Percentiles rank a stretch among this genome's conserved stretches.
These are phyloP conservation scores for Trichosporon sp. DNA, from an alignment of 1,284 basidiomycete genomes.

Conservation along the genomic window DNA sequence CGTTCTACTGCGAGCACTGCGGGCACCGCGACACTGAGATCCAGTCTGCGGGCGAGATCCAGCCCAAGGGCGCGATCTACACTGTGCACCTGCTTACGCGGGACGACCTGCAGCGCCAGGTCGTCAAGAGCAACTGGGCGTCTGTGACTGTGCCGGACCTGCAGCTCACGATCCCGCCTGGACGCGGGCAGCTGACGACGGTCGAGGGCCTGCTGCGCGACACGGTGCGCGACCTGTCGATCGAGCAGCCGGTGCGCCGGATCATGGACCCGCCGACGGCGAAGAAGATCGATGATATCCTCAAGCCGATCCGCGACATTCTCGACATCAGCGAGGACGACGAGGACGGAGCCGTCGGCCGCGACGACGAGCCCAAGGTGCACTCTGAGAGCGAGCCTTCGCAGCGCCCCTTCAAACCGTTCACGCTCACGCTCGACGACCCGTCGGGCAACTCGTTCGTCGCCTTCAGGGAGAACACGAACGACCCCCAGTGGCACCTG, in stretches of 20 bases:
- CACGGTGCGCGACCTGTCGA: slow-evolving; percentile 71
- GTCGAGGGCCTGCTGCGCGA: slow-evolving; percentile 88
- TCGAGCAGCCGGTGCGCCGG: slow-evolving; percentile 79
- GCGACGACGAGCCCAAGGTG: slow-evolving; percentile 30
- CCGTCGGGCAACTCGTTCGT: slow-evolving; percentile 93
- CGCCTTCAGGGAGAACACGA: slow-evolving; percentile 71
- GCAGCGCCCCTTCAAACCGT: slow-evolving; percentile 59
- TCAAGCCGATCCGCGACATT: slow-evolving; percentile 63
- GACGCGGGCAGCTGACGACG: slow-evolving; percentile 88
- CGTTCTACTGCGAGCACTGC: slow-evolving; percentile 92
- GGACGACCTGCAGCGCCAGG: slow-evolving; percentile 81
- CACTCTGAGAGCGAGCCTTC: slow-evolving; percentile 35
- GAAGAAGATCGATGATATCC: slow-evolving; percentile 69
- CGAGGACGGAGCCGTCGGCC: slow-evolving; percentile 36
- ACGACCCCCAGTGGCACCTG: slow-evolving; percentile 89
- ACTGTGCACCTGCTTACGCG: slow-evolving; percentile 72
- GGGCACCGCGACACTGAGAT: slow-evolving; percentile 89
- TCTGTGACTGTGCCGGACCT: slow-evolving; percentile 81
- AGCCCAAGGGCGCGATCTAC: slow-evolving; percentile 61
- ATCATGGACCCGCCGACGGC: slow-evolving; percentile 74
- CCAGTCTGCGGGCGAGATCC: slow-evolving; percentile 81
- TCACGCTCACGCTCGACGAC: slow-evolving; percentile 84
- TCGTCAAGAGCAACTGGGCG: slow-evolving; percentile 83
- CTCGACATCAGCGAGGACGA: slow-evolving; percentile 63
- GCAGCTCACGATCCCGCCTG: slow-evolving; percentile 82